Evolutionary conservation across 306 rosid species (phyloP).

Genomic region (Cicer bijugum): DNA sequence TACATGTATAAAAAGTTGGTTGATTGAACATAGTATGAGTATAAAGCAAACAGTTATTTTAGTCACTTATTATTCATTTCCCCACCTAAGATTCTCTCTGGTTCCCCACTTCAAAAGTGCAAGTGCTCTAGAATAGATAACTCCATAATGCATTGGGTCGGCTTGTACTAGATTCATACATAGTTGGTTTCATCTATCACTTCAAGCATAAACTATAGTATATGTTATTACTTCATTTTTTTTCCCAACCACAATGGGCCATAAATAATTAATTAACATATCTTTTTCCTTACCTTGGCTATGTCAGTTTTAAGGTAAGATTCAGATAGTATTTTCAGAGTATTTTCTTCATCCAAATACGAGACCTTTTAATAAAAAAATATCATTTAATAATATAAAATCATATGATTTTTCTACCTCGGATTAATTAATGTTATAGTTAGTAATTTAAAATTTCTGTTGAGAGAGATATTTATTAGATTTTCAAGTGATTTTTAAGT

Average conservation of each 20-base stretch:
- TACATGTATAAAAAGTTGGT: conserved; percentile 38
- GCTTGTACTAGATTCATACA: conserved; percentile 46
- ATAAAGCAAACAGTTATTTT: conserved; percentile 42
- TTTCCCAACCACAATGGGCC: conserved; percentile 47
- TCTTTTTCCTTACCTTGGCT: conserved; percentile 20
- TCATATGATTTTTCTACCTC: too few relatives aligned
- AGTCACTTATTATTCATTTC: conserved; percentile 35
- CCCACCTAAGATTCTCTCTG: conserved; percentile 59
- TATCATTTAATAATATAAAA: too few relatives aligned
- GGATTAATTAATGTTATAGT: too few relatives aligned
- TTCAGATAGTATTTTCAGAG: too few relatives aligned
- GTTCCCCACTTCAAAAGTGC: conserved; percentile 31
- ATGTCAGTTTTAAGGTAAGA: not conserved
- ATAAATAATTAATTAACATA: conserved; percentile 20
- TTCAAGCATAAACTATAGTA: conserved; percentile 36
- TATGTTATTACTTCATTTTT: conserved; percentile 35
- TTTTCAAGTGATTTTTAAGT: too few relatives aligned
- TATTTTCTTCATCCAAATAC: too few relatives aligned
- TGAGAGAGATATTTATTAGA: too few relatives aligned
- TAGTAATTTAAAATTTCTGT: too few relatives aligned
- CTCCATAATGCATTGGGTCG: conserved; percentile 54
- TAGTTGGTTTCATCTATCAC: conserved; percentile 48
- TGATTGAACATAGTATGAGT: conserved; percentile 44
- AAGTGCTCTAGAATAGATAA: conserved; percentile 46
- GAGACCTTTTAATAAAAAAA: too few relatives aligned